Base-by-base conservation (phyloP, 2,329 filamentous ascomycete species). In the Emmonsia crescens region DNA sequence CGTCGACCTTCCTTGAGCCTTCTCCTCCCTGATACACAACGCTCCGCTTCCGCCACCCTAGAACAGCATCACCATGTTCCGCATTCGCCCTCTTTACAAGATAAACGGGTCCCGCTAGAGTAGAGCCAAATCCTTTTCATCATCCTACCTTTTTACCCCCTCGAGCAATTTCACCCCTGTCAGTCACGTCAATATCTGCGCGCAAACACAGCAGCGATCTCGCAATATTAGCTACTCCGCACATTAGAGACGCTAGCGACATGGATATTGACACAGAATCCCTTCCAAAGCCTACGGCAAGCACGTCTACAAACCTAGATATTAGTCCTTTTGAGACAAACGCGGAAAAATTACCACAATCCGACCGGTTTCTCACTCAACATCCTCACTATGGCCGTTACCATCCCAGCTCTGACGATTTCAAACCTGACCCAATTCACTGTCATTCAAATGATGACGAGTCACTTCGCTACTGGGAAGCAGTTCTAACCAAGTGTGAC, bases 371-470 rank as follows among this genome's bases (percentile, higher is more conserved):
- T 61, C 63, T 74, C 29, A 64, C 66, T 44, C 69, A 68, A 59
- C 73, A 70, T 56, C 63, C 67, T 57, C 67, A 71, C 5, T 74
- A 73, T 64, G 72, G 74, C 27, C 73, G 73, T 21, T 75, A 75
- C 62, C 61, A 64, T 24, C 70, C 73, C 12, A 67, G 66, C 24
- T 62, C 67, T 33, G 68, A 70, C 59, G 74, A 77, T 62, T 77
- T 76, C 64, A 68, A 66, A 33, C 73, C 74, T 48, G 69, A 66
- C 49, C 67, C 72, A 58, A 68, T 68, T 56, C 66, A 69, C 54
- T 76, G 74, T 71, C 68, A 71, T 57, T 68, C 69, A 29, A 66
- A 69, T 19, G 69, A 73, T 55, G 67, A 70, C 3, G 68, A 71
- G 24, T 66, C 66, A 19, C 68, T 66, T 48, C 51, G 67, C 21